phyloP scores from a whole-genome alignment of 768 basidiomycete species.

The Phylloporus arenicola region DNA sequence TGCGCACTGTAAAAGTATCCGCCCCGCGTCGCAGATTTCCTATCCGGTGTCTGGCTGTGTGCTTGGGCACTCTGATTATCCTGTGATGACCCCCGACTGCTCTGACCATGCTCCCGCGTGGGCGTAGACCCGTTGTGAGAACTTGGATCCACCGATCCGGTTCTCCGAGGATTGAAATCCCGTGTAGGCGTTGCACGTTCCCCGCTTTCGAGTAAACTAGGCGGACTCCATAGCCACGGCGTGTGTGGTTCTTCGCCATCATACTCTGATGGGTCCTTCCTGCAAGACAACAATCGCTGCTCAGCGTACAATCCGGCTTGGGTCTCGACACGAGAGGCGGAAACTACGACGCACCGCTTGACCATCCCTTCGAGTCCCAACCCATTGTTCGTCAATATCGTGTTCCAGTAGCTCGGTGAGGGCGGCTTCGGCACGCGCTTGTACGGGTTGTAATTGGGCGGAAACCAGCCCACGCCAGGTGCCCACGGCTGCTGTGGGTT shows the following conservation, averaged over 20 bases:
- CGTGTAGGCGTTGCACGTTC: conserved; percentile 27
- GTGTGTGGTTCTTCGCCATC: conserved; percentile 43
- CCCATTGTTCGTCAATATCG: conserved; percentile 54
- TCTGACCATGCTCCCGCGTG: conserved; percentile 19
- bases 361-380: conserved; percentile 64
- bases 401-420: conserved; percentile 61
- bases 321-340: background rate
- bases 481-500: conserved; percentile 29
- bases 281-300: conserved; percentile 2
- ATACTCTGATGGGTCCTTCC: conserved; percentile 29
- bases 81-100: conserved; percentile 11
- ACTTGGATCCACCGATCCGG: conserved; percentile 18
- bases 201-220: conserved; percentile 32
- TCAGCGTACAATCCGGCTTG: conserved; percentile 9
- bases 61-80: conserved; percentile 12
- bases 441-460: conserved; percentile 49
- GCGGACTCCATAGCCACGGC: conserved; percentile 73
- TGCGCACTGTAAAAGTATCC: conserved; percentile 17
- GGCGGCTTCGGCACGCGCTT: conserved; percentile 58
- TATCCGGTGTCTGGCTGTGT: conserved; percentile 22
- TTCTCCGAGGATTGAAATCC: conserved; percentile 23
- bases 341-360: conserved; percentile 40
- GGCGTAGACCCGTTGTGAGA: conserved; percentile 10
- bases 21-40: conserved; percentile 8
- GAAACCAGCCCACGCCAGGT: conserved; percentile 28